Conservation (phyloP, 805 yeast species). For the Hanseniaspora mollemarum region DNA sequence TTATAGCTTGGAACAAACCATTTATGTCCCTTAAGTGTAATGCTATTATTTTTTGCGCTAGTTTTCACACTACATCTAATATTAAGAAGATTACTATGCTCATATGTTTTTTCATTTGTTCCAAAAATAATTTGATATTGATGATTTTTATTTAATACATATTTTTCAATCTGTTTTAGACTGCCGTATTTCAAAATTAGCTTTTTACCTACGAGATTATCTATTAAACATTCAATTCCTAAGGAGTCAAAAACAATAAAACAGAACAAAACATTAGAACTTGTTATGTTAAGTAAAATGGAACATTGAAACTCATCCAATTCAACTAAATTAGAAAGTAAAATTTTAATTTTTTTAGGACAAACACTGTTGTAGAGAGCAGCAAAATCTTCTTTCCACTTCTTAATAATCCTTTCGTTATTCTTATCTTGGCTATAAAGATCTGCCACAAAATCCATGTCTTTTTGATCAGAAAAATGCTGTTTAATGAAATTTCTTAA, state of each 20-base stretch:
- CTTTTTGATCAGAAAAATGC: background rate
- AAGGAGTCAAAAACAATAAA: background rate
- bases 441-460: constrained; percentile 6
- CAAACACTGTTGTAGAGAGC: background rate
- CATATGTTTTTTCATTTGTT: constrained; percentile 30
- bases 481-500: background rate
- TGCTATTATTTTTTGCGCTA: constrained; percentile 32
- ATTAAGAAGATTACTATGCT: constrained; percentile 43
- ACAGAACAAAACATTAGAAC: background rate
- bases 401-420: background rate
- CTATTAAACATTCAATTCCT: constrained; percentile 1
- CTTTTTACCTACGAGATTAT: constrained; percentile 23
- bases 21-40: constrained; percentile 47
- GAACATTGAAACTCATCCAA: constrained; percentile 1
- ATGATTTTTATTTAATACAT: constrained; percentile 35
- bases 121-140: constrained; percentile 57
- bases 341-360: background rate
- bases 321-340: background rate
- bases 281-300: background rate
- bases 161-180: constrained; percentile 34
- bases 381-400: background rate
- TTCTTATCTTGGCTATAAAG: background rate
- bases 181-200: constrained; percentile 33
- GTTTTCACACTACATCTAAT: constrained; percentile 38
- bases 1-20: constrained; percentile 53